These are phyloP conservation scores for Venturia effusa DNA, from an alignment of 2,329 filamentous ascomycete species.

Conservation along the genomic window DNA sequence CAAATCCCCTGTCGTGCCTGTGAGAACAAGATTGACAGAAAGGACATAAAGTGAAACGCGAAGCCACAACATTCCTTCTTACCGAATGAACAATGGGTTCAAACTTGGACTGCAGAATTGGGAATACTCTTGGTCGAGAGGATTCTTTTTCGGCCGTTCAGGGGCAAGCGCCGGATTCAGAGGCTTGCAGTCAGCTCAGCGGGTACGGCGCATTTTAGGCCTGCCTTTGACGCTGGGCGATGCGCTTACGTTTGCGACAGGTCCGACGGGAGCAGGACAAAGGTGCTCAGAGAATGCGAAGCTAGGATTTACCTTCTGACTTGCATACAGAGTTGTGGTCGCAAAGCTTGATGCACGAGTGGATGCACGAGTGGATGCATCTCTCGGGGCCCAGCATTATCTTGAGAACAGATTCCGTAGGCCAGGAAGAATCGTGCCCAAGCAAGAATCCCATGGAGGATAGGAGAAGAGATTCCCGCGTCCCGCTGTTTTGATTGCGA, in stretches of 20 bases:
- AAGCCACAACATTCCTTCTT: not conserved
- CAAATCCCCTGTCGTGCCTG: not conserved
- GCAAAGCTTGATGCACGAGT: not conserved
- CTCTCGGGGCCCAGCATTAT: not conserved
- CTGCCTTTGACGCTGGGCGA: not conserved
- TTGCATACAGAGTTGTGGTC: not conserved
- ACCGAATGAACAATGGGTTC: not conserved
- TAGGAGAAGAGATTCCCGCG: not conserved
- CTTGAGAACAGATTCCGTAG: no score
- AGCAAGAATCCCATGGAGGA: not conserved
- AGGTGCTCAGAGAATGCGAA: not conserved
- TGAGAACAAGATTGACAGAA: not conserved
- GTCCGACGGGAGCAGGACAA: not conserved
- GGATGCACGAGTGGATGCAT: not conserved
- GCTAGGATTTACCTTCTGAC: not conserved
- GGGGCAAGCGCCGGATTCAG: not conserved
- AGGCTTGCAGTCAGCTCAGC: not conserved
- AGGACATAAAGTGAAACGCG: not conserved
- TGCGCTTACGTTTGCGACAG: not conserved
- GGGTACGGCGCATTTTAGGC: not conserved
- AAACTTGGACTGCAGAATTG: not conserved
- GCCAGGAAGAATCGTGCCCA: not conserved
- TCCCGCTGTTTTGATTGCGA: slow-evolving; percentile 3
- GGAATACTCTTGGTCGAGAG: not conserved
- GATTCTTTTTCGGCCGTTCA: not conserved